Base-by-base conservation (phyloP, 345 rosid species). In the Aegle marmelos region DNA sequence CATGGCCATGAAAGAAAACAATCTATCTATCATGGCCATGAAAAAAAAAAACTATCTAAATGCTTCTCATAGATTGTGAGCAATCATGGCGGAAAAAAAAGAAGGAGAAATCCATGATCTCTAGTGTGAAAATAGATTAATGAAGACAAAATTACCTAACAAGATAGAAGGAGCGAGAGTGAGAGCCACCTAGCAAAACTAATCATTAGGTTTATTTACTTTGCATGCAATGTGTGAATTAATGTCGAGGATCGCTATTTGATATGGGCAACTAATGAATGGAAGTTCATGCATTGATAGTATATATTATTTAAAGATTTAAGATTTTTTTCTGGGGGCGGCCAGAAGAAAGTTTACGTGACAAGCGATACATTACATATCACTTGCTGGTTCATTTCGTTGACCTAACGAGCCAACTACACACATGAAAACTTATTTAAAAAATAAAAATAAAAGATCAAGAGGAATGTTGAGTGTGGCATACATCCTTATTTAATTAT, bases 391-490 rank as follows among this genome's bases (percentile, higher is more conserved):
- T 33, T 56, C 50, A n/a, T 65, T 28, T 41, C 60, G 79, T 84
- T 86, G 87, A 83, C 86, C 82, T 74, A 48, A 63, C 39, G 41
- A 65, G 68, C 76, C 56, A 58, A 39, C 45, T 30, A 66, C 50
- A 54, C 33, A 60, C 41, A 53, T 24, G 41, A 10, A 33, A 50
- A 28, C 11, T 54, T 37, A 57, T 22, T 13, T 11, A 1, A 34
- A 37, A 37, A 37, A n/a, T 34, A 6, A 5, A 34, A 41, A 39
- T 61, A 81, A 70, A 74, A 65, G 77, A 76, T 48, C 77, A 24
- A 66, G 76, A 76, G 77, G 82, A 83, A 77, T 83, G 86, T 80
- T 80, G 66, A 82, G 77, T 67, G 70, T 77, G 70, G 66, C 76
- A 73, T n/a, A 33, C 69, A 74, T 80, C 68, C 79, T 74, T 37